Conservation (phyloP, 176 grass and related monocot genomes). For the Stipa capillata region DNA sequence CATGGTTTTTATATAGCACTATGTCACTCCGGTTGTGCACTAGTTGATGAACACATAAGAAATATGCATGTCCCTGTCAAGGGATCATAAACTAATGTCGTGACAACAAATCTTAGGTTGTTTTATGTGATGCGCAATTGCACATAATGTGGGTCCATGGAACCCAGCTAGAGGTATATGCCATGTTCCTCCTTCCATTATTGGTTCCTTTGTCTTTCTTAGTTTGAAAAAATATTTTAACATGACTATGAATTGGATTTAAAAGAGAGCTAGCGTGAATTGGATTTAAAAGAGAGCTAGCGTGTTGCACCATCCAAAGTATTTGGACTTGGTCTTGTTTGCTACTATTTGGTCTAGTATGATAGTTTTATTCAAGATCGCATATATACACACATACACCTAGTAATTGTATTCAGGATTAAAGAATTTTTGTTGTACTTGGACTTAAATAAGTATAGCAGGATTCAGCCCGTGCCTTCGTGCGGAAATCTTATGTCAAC, state of each 20-base stretch:
- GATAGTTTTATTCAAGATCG: no score
- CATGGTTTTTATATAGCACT: background rate
- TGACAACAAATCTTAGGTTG: background rate
- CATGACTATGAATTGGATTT: background rate
- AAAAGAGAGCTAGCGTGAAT: background rate
- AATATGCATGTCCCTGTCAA: constrained; percentile 19
- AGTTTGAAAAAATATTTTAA: background rate
- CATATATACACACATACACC: no score
- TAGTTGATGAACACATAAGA: constrained; percentile 12
- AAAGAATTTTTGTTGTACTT: no score
- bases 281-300: no score
- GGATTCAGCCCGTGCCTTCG: no score
- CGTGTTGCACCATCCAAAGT: background rate
- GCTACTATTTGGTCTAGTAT: background rate
- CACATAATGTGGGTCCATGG: constrained; percentile 3
- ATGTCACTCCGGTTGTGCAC: background rate
- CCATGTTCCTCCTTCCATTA: constrained; percentile 20
- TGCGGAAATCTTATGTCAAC: no score
- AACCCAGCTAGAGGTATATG: constrained; percentile 27
- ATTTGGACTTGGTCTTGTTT: constrained; percentile 14
- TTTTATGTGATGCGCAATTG: background rate
- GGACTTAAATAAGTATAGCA: no score
- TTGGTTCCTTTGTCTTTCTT: constrained; percentile 22
- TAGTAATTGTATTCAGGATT: no score
- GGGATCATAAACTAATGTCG: background rate